Evolutionary conservation across 106 monocot genomes (phyloP), one percentile per base, ranked within the genome.

Genomic region (Apostasia ramifera): DNA sequence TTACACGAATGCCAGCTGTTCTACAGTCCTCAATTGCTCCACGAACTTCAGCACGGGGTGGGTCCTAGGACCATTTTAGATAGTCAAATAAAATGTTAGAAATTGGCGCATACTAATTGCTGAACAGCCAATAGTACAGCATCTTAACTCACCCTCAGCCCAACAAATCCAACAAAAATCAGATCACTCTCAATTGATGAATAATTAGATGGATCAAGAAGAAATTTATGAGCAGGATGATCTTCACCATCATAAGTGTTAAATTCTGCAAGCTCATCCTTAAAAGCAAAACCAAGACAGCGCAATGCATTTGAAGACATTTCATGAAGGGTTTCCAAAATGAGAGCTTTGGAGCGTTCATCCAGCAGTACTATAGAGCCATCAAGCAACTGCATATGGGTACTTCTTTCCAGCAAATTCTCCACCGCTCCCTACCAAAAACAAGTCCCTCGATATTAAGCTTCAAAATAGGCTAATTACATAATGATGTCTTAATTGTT

Each of bases 251-350:
- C 86, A 73, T 86, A 93, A 8, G 89, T 79, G 61, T 74, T 73
- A 61, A 92, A 92, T 41, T 88, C 92, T 51, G 66, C 41, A 71
- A 83, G 72, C 61, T 88, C 83, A 55, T 83, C 79, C 79, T 92
- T 92, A 45, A 85, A 88, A 53, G 92, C 88, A 83, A 92, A 92
- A 55, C 89, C 93, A 70, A 93, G 77, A 79, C 93, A 89, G n/a
- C 88, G 89, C 67, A 93, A 68, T 55, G 93, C 89, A 74, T 71
- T 86, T 1, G 84, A 72, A 50, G 93, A 86, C 83, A 86, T 86
- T 79, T 86, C 84, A 74, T 47, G 69, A 63, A 89, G 86, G 5
- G 58, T 48, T 54, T 83, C 65, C 42, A 92, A 72, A 72, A 92
- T 81, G 13, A 77, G 63, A 39, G 51, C 53, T 74, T 69, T 88